Evolutionary conservation across 2,329 filamentous ascomycete genomes (phyloP), one percentile per base, ranked within the genome.

Genomic region (Teratosphaeria gauchensis): DNA sequence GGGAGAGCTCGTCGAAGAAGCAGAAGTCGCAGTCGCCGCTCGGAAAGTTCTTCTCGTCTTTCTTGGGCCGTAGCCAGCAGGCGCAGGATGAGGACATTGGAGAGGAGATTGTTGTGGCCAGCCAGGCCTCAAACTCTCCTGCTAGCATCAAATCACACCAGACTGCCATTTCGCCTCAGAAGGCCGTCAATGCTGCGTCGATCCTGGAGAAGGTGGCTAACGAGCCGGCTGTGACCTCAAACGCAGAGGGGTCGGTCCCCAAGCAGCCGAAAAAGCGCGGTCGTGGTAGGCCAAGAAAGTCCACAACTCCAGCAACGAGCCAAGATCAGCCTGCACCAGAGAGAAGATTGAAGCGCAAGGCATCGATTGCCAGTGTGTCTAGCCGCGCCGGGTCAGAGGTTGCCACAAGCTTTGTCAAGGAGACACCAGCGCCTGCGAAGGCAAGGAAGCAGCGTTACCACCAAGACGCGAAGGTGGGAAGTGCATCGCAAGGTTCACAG

Each of bases 101-200:
- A 24, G 75, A 75, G 51, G 74, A 73, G 57, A 77, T 77, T 54
- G 67, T 75, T 16, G 72, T 77, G 21, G 71, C 69, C 52, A 67
- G 65, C 46, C 62, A 64, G 52, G 42, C 60, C n/a, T 42, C 55
- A 12, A 38, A 55, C 9, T 63, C 64, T 11, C 54, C 60, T 21
- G 30, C 19, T 11, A 54, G 53, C 31, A 32, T 30, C 12, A 53
- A 48, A n/a, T 38, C 51, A 52, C 54, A 30, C 24, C 54, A 57
- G 56, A 14, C 38, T 28, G n/a, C 16, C 11, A 5, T 35, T 19
- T 51, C 58, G 46, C 55, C 54, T 48, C 14, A 31, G 16, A 55
- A 53, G 28, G 30, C 21, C 19, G 19, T 35, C 19, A 31, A 48
- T 31, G 30, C 35, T 24, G 28, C 56, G 46, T 16, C 46, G 24